Conservation (phyloP, 2,329 filamentous ascomycete genomes). For the Beauveria asiatica region DNA sequence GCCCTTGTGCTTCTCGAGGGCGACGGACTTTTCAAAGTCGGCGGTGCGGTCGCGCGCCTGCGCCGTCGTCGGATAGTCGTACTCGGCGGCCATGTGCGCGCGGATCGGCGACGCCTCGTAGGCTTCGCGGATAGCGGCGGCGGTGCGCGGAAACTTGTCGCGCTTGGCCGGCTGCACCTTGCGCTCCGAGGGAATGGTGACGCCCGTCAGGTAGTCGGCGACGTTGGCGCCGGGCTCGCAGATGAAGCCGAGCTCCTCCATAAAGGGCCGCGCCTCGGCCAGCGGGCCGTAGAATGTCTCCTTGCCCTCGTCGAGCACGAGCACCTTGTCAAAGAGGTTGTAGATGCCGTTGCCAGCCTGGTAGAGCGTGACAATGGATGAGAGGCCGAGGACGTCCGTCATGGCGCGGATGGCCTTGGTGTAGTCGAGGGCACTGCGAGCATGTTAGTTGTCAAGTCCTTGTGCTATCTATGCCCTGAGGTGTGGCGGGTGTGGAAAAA, state of each 20-base stretch:
- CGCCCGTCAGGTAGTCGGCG: slow-evolving; percentile 57
- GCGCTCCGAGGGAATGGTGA: slow-evolving; percentile 60
- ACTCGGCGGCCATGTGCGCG: slow-evolving; percentile 43
- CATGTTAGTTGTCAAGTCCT: not conserved
- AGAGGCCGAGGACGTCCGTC: slow-evolving; percentile 52
- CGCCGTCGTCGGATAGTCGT: slow-evolving; percentile 44
- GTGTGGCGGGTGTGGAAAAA: too few species aligned
- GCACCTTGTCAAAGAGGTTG: slow-evolving; percentile 60
- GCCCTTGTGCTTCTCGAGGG: slow-evolving; percentile 44
- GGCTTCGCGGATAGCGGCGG: slow-evolving; percentile 32
- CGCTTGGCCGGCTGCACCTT: slow-evolving; percentile 40
- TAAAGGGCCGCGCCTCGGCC: slow-evolving; percentile 51
- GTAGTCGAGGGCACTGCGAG: slow-evolving; percentile 45
- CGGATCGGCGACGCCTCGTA: slow-evolving; percentile 47
- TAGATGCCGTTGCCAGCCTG: slow-evolving; percentile 65
- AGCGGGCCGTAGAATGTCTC: slow-evolving; percentile 57
- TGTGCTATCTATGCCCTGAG: too few species aligned
- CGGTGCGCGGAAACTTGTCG: slow-evolving; percentile 35
- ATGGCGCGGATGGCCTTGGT: slow-evolving; percentile 52
- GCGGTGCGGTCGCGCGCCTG: slow-evolving; percentile 40
- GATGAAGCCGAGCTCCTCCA: slow-evolving; percentile 56
- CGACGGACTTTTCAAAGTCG: slow-evolving; percentile 45
- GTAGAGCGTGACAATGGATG: slow-evolving; percentile 57
- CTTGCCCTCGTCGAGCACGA: slow-evolving; percentile 58
- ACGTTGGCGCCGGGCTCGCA: slow-evolving; percentile 55